These are phyloP conservation scores for Malassezia japonica DNA, from an alignment of 1,284 basidiomycete species.

Conservation along the genomic window DNA sequence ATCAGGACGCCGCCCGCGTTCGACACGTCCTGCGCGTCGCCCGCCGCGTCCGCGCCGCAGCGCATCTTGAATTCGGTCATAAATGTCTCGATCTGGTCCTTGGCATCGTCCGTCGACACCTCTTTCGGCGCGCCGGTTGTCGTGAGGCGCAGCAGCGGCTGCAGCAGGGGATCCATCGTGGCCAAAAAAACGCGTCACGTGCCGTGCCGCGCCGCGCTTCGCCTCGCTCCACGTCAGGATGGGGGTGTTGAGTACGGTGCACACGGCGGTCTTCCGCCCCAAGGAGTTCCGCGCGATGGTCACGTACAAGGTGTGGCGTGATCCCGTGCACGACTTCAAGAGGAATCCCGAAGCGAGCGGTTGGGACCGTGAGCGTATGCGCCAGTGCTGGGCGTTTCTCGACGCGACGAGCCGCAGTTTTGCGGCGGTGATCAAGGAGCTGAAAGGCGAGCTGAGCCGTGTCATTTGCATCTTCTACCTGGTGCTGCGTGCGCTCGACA, in stretches of 20 bases:
- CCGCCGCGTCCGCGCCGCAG: neutral
- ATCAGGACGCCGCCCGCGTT: constrained; percentile 14
- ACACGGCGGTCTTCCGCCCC: constrained; percentile 33
- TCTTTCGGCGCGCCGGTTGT: neutral
- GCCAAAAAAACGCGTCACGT: too few species aligned
- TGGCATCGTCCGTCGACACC: constrained; percentile 2
- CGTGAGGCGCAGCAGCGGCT: constrained; percentile 10
- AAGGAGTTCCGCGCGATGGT: constrained; percentile 47
- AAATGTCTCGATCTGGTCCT: constrained; percentile 5
- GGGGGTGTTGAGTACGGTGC: neutral
- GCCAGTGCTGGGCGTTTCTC: constrained; percentile 78
- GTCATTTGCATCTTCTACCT: constrained; percentile 89
- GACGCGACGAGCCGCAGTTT: constrained; percentile 85
- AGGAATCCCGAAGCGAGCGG: constrained; percentile 43
- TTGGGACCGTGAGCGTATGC: constrained; percentile 57
- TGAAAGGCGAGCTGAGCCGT: constrained; percentile 86
- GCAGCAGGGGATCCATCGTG: constrained; percentile 17
- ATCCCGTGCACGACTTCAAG: constrained; percentile 50
- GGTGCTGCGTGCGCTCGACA: constrained; percentile 83
- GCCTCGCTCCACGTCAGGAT: neutral
- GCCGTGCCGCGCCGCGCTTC: too few species aligned
- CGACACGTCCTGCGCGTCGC: constrained; percentile 2
- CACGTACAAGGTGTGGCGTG: constrained; percentile 50
- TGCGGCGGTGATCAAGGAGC: constrained; percentile 85
- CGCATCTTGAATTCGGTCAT: constrained; percentile 9